Base-by-base conservation (phyloP, 805 yeast genomes). In the Candida dajiaensis region DNA sequence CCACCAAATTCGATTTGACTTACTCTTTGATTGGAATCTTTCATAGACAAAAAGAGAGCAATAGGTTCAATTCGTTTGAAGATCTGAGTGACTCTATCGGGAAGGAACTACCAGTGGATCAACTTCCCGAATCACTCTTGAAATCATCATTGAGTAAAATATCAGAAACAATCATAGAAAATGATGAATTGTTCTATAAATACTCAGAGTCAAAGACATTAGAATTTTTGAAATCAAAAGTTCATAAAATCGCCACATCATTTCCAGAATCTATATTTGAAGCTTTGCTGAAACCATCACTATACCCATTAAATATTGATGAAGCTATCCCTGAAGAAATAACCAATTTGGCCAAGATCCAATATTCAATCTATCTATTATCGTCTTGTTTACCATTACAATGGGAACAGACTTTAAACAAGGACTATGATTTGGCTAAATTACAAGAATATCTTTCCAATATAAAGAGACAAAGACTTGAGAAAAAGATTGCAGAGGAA, bases 351-450 rank as follows among this genome's bases (percentile, higher is more conserved):
- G 65, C 72, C 16, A 63, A 69, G 18, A 58, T 64, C 15, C 68
- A 67, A 45, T 62, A 71, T 44, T 61, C 83, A 6, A 62, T 81
- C 3, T 72, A 75, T 23, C 60, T 81, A 25, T 49, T 81, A 6
- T 71, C 78, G 3, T 71, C 77, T 3, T 72, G 71, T 50, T 63
- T 77, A 39, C 63, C 59, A 38, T 28, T 53, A 46, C 23, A 50
- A 48, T 39, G 62, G 28, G 41, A 57, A 35, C 25, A 41, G 29
- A 44, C 55, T 51, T 38, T 60, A 50, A 45, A 63, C 12, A 63
- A 70, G 1, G 50, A 55, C 31, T 66, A 65, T 15, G 65, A 69
- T 26, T 57, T 70, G 25, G 51, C 45, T 1, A 55, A 56, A 8
- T 57, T 73, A 33, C 64, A 66, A 21, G 53, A 50, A 3, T 67